Conservation (phyloP, 768 basidiomycete genomes). For the Kwoniella bestiolae region DNA sequence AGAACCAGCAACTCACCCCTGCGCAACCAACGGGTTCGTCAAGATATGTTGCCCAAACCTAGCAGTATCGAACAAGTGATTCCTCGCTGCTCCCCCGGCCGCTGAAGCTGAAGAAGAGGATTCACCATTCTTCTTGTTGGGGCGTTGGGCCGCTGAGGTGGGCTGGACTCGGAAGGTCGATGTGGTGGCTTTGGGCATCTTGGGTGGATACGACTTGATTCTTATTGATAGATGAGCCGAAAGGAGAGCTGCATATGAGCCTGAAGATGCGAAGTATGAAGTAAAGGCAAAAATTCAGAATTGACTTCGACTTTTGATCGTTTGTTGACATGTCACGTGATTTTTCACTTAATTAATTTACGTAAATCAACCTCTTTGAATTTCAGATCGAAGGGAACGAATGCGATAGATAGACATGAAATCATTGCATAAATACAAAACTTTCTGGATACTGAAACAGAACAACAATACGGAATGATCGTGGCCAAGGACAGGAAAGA, state of each 20-base stretch:
- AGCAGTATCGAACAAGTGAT: conserved; percentile 72
- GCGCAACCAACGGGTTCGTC: conserved; percentile 88
- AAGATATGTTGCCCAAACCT: conserved; percentile 97
- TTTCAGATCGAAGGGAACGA: neutral
- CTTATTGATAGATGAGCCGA: neutral
- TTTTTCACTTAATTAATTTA: neutral
- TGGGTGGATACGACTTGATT: neutral
- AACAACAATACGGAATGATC: neutral
- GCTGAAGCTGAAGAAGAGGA: conserved; percentile 16
- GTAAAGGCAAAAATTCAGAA: neutral
- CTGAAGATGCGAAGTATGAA: too few relatives aligned
- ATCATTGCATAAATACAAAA: conserved; percentile 1
- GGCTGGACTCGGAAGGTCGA: conserved; percentile 42
- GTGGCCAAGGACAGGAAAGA: neutral
- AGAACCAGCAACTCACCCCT: conserved; percentile 65
- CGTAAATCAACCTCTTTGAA: neutral
- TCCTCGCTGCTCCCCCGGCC: conserved; percentile 42
- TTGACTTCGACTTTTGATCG: neutral
- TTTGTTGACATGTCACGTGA: conserved; percentile 5
- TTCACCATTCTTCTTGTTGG: conserved; percentile 47
- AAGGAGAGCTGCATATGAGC: too few relatives aligned
- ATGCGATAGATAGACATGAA: too few relatives aligned
- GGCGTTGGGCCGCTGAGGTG: conserved; percentile 42
- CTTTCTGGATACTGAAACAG: neutral
- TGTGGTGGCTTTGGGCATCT: conserved; percentile 53